Conservation (phyloP, 768 basidiomycete species). For the Boletus rubropictus region DNA sequence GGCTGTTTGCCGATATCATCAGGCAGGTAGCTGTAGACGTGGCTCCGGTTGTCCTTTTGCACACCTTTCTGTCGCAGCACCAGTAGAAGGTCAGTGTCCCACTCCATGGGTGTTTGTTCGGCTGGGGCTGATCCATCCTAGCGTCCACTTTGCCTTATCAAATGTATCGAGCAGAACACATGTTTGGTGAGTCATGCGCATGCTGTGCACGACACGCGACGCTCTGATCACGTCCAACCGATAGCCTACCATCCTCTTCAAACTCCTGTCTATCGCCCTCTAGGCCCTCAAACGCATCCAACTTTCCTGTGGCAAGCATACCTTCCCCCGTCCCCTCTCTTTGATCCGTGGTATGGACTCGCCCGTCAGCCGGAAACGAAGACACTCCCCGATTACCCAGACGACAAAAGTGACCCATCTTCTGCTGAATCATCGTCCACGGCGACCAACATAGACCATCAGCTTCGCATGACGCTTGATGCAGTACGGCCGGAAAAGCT, state of each 20-base stretch:
- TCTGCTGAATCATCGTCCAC: slow-evolving; percentile 20
- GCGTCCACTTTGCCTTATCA: slow-evolving; percentile 8
- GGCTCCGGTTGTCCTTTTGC: slow-evolving; percentile 25
- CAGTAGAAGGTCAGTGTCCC: slow-evolving; percentile 14
- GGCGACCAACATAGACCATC: slow-evolving; percentile 9
- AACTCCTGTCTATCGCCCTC: slow-evolving; percentile 17
- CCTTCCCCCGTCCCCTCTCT: slow-evolving; percentile 14
- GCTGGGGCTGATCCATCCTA: slow-evolving; percentile 11
- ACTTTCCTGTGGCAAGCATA: slow-evolving; percentile 30
- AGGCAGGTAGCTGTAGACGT: slow-evolving; percentile 23
- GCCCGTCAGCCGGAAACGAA: slow-evolving; percentile 4
- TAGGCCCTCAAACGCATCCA: slow-evolving; percentile 12
- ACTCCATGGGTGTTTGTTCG: background rate
- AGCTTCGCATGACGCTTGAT: slow-evolving; percentile 5
- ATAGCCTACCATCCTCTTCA: slow-evolving; percentile 18
- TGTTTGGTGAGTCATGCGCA: slow-evolving; percentile 15
- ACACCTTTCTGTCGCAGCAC: slow-evolving; percentile 12
- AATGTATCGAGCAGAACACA: slow-evolving; percentile 12
- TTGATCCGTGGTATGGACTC: slow-evolving; percentile 14
- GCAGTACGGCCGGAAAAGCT: background rate
- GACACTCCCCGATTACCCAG: slow-evolving; percentile 13
- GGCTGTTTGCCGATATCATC: slow-evolving; percentile 23
- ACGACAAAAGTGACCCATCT: slow-evolving; percentile 25
- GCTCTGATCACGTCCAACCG: slow-evolving; percentile 3
- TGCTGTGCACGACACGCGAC: background rate